phyloP scores from a whole-genome alignment of 2,329 filamentous ascomycete species.

The Metarhizium brunneum region DNA sequence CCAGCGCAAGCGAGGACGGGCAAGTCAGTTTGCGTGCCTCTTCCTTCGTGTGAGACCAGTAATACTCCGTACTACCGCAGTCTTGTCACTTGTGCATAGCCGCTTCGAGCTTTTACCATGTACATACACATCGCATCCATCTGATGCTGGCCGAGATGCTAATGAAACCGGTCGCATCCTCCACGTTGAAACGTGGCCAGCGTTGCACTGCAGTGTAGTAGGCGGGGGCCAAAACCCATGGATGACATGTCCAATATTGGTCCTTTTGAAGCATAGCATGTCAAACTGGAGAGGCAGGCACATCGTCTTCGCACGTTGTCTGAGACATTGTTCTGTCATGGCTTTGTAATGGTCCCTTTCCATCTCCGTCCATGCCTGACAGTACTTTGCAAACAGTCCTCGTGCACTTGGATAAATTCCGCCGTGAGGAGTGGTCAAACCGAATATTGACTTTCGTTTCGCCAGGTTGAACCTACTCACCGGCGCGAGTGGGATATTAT shows the following conservation, averaged over 20 bases:
- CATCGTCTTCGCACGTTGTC: neutral
- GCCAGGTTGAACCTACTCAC: too few species aligned
- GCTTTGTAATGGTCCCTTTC: neutral
- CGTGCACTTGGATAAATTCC: too few species aligned
- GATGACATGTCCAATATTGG: neutral
- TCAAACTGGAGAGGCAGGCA: neutral
- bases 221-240: neutral
- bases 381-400: too few species aligned
- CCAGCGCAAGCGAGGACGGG: neutral
- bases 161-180: neutral
- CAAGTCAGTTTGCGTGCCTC: neutral
- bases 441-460: too few species aligned
- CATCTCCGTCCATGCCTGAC: neutral
- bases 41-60: neutral
- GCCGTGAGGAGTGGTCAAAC: too few species aligned
- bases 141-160: too few species aligned
- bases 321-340: neutral
- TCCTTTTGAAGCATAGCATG: neutral
- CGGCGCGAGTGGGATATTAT: too few species aligned
- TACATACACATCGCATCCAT: too few species aligned
- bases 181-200: constrained; percentile 9
- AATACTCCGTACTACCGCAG: neutral
- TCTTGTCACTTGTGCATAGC: neutral
- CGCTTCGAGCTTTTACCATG: neutral
- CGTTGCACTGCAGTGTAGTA: constrained; percentile 6